phyloP scores from a whole-genome alignment of 139 green algal genomes.

The Micromonas pusilla region DNA sequence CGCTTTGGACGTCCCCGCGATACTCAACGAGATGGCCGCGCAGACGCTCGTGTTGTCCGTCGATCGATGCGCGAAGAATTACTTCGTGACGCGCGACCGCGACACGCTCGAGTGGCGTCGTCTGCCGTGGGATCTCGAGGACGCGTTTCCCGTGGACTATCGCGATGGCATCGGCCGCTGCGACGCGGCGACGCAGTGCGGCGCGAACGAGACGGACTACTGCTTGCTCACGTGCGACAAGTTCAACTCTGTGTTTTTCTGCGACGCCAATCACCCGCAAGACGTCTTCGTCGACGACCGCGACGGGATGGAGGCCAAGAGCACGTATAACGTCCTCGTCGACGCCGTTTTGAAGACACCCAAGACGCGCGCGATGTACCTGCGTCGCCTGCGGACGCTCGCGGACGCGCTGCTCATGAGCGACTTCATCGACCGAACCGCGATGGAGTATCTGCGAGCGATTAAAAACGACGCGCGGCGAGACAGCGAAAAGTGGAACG shows the following conservation, averaged over 20 bases:
- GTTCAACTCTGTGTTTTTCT: conserved; percentile 81
- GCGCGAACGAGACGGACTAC: neutral
- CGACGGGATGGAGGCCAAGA: neutral
- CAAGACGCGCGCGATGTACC: conserved; percentile 70
- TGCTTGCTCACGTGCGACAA: conserved; percentile 62
- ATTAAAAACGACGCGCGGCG: conserved; percentile 44
- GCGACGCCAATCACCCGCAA: conserved; percentile 68
- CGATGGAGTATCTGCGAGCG: conserved; percentile 41
- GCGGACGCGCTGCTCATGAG: conserved; percentile 58
- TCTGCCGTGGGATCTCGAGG: conserved; percentile 71
- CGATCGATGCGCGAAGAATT: conserved; percentile 91
- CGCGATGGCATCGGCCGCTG: neutral
- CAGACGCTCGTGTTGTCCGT: conserved; percentile 72
- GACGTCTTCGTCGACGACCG: conserved; percentile 29
- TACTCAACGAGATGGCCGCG: conserved; percentile 69
- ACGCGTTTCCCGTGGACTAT: conserved; percentile 37
- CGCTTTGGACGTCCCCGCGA: conserved; percentile 60
- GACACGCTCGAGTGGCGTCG: conserved; percentile 55
- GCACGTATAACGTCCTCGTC: conserved; percentile 79
- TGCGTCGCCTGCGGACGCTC: conserved; percentile 69
- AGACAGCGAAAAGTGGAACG: conserved; percentile 52
- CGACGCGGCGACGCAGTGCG: neutral
- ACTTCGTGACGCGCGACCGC: conserved; percentile 65
- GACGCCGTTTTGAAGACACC: conserved; percentile 63
- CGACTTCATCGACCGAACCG: conserved; percentile 42